Evolutionary conservation across 2,329 filamentous ascomycete species (phyloP), one percentile per base, ranked within the genome.

Genomic region (Ceratocystis albifundus): DNA sequence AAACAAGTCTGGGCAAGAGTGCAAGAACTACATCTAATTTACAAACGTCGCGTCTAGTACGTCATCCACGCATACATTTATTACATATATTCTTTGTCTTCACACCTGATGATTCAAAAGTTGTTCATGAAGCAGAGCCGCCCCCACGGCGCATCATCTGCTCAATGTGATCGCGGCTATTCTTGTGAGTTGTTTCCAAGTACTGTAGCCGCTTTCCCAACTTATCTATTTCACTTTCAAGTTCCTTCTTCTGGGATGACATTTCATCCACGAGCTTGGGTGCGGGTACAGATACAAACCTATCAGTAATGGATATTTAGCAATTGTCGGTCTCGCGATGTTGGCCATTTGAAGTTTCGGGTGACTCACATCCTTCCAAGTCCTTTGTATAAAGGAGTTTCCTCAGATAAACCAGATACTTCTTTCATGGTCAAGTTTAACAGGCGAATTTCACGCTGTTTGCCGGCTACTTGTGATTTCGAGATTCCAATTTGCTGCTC

Each of bases 111-210:
- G 15, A 53, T 53, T 25, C 10, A 3, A 2, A 17, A 2, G 17
- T n/a, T 17, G 2, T 25, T 59, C 53, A 59, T 59, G 53, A 59
- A 36, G 53, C 22, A 53, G 20, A 28, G 30, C 22, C 45, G 44
- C 44, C 66, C 20, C 67, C 67, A 44, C 67, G 84, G 83, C 73
- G 71, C 32, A 97, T 82, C 74, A 97, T 93, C 76, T 91, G 88
- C 74, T 96, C 88, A 71, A 97, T 88, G 73, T 96, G 90, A 70
- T 92, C 86, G 71, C 88, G 86, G 76, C 91, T 96, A 73, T 97
- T 99, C 79, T 95, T 91, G 74, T 90, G 88, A 62, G 94, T 97
- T 67, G 90, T 96, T 79, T 97, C 93, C 57, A 97, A 81, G 74
- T 96, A 97, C 71, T 93, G 85, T 72, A 96, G 80, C 75, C 90